These are phyloP conservation scores for Aureobasidium sp. DNA, from an alignment of 2,329 filamentous ascomycete species.

Conservation along the genomic window DNA sequence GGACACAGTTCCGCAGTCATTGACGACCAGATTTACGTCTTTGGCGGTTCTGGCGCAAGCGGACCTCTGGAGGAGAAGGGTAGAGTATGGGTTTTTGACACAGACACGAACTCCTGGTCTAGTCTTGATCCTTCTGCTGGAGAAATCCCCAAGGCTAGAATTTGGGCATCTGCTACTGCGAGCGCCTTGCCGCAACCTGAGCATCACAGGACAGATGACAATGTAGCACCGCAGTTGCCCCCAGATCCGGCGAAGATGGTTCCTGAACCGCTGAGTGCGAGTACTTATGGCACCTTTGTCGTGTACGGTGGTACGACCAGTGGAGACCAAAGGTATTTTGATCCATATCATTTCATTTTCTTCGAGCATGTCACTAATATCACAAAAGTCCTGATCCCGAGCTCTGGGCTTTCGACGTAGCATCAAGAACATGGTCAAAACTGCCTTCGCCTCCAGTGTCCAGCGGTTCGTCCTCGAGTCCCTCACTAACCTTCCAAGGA, in stretches of 20 bases:
- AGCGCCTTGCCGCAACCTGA: slow-evolving; percentile 35
- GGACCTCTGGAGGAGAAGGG: slow-evolving; percentile 29
- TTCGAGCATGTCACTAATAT: not conserved
- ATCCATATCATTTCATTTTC: not conserved
- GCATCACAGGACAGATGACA: slow-evolving; percentile 24
- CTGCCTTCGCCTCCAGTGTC: slow-evolving; percentile 38
- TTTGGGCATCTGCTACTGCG: slow-evolving; percentile 32
- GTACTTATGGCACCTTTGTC: slow-evolving; percentile 45
- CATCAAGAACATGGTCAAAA: slow-evolving; percentile 43
- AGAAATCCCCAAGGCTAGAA: slow-evolving; percentile 25
- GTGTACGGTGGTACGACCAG: slow-evolving; percentile 42
- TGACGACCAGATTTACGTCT: slow-evolving; percentile 40
- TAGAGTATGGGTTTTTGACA: slow-evolving; percentile 40
- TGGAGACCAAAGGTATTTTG: slow-evolving; percentile 20
- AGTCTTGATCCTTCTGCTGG: slow-evolving; percentile 31
- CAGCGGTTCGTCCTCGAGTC: slow-evolving; percentile 27
- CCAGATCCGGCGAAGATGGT: slow-evolving; percentile 36
- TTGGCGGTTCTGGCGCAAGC: slow-evolving; percentile 31
- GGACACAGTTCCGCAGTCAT: slow-evolving; percentile 39
- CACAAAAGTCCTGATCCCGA: slow-evolving; percentile 32
- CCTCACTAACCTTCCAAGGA: slow-evolving; percentile 39
- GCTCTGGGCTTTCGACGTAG: slow-evolving; percentile 47
- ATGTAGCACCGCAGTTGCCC: slow-evolving; percentile 32
- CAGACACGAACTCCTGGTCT: slow-evolving; percentile 35
- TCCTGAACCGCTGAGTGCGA: slow-evolving; percentile 34